Evolutionary conservation across 257 asterid species (phyloP).

Genomic region (Capsicum baccatum): DNA sequence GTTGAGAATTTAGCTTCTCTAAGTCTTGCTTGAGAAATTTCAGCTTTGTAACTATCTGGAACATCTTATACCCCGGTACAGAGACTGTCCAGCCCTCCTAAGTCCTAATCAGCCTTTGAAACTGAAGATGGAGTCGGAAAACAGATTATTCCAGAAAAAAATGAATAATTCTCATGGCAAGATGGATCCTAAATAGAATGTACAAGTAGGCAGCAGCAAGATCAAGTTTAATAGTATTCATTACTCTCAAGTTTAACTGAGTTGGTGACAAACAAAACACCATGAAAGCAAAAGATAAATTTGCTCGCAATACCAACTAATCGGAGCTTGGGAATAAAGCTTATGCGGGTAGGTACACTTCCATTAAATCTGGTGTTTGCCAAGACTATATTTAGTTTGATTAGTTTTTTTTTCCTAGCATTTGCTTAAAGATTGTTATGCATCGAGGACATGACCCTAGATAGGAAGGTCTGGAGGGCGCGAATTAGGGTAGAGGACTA

Average conservation of each 20-base stretch:
- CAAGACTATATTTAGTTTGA: slow-evolving; percentile 3
- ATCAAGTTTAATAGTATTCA: not conserved
- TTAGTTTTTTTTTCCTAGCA: not conserved
- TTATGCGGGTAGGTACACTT: not conserved
- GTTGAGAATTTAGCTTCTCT: too few species aligned
- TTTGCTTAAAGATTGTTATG: not conserved
- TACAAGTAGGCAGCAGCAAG: not conserved
- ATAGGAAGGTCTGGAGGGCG: too few species aligned
- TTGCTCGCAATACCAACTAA: not conserved
- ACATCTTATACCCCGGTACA: too few species aligned
- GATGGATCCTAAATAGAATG: not conserved
- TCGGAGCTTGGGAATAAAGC: not conserved
- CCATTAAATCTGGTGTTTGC: not conserved
- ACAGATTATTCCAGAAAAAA: too few species aligned
- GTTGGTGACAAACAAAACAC: not conserved
- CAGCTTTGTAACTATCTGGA: too few species aligned
- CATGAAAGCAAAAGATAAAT: not conserved
- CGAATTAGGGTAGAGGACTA: too few species aligned
- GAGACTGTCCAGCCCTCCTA: too few species aligned
- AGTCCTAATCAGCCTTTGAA: too few species aligned
- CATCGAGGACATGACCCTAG: too few species aligned
- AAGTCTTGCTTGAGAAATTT: too few species aligned
- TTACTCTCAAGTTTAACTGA: not conserved
- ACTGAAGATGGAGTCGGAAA: too few species aligned
- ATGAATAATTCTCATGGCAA: too few species aligned